Evolutionary conservation across 805 yeast genomes (phyloP), one percentile per base, ranked within the genome.

Genomic region (Ogataea wickerhamii): DNA sequence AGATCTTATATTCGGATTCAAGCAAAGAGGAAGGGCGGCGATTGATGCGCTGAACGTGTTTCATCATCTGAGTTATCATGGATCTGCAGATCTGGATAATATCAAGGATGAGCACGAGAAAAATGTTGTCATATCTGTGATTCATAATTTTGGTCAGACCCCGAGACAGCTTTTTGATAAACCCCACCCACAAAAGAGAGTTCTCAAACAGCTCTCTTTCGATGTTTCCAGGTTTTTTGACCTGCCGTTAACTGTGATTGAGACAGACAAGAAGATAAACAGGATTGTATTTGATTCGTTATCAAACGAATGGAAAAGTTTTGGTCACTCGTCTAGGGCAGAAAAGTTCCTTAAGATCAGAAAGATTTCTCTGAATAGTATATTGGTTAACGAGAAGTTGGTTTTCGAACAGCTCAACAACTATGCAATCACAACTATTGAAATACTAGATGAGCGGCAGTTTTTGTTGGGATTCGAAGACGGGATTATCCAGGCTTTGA

Each of bases 121-220:
- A 46, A 68, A 78, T 26, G 91, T 95, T 1, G 71, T 83, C 3
- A 82, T 87, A 17, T 89, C 95, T 2, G 83, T 84, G 49, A 87
- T 87, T 36, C 93, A 88, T 55, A 87, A 87, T 59, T 87, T 87
- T 68, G 96, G 96, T 0, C 96, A 87, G 55, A 87, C 95, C 0
- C 96, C 96, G 1, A 54, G 73, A 34, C 85, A 82, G 49, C 63
- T 88, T 8, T 86, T 88, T 49, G 66, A 63, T 13, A 73, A 71
- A 36, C 82, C 88, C 0, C 96, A 87, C 58, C 81, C 83, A 1
- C 45, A 53, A 18, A 67, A 71, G 38, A 74, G 66, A 2, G 59
- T 61, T 0, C 47, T 64, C n/a, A 60, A 64, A 17, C 39, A 58
- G 19, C 61, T 80, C 2, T 53, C 55, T 25, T 51, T 66, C 23